Evolutionary conservation across 768 basidiomycete species (phyloP).

Genomic region (Macrolepiota albuminosa): DNA sequence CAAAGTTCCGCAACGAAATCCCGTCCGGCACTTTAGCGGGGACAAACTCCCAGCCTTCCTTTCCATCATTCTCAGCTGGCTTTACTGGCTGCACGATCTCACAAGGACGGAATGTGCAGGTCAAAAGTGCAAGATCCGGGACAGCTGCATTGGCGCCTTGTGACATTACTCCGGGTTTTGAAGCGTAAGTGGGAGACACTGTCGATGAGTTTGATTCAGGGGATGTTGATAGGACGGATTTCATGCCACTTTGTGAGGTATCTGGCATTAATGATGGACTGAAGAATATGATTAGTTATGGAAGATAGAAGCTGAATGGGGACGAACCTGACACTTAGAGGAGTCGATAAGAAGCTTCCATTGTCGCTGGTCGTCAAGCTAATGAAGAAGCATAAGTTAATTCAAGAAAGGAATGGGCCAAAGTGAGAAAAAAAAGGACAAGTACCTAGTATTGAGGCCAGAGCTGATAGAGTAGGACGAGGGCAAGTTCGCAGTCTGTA

Average conservation of each 20-base stretch:
- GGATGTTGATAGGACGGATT: not conserved
- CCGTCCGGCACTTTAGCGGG: constrained; percentile 74
- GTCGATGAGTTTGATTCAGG: not conserved
- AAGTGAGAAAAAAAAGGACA: not conserved
- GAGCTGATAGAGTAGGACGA: constrained; percentile 4
- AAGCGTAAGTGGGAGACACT: not conserved
- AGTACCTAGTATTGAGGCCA: constrained; percentile 8
- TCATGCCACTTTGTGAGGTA: not conserved
- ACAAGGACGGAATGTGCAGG: constrained; percentile 37
- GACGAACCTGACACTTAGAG: not conserved
- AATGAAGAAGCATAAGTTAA: not conserved
- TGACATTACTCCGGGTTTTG: not conserved
- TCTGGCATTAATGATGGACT: not conserved
- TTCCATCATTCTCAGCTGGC: constrained; percentile 2
- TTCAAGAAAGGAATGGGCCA: not conserved
- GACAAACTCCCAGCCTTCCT: constrained; percentile 54
- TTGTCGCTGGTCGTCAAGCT: not conserved
- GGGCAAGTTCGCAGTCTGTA: constrained; percentile 13
- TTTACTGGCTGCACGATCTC: constrained; percentile 30
- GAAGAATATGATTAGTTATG: not conserved
- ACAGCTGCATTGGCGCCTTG: not conserved
- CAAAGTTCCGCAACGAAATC: constrained; percentile 82
- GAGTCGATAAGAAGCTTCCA: not conserved
- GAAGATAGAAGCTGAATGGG: not conserved
- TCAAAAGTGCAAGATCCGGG: constrained; percentile 26